Percentiles rank a stretch among this genome's conserved stretches.
Conservation (phyloP, 2,329 filamentous ascomycete genomes). For the Aspergillus versicolor region DNA sequence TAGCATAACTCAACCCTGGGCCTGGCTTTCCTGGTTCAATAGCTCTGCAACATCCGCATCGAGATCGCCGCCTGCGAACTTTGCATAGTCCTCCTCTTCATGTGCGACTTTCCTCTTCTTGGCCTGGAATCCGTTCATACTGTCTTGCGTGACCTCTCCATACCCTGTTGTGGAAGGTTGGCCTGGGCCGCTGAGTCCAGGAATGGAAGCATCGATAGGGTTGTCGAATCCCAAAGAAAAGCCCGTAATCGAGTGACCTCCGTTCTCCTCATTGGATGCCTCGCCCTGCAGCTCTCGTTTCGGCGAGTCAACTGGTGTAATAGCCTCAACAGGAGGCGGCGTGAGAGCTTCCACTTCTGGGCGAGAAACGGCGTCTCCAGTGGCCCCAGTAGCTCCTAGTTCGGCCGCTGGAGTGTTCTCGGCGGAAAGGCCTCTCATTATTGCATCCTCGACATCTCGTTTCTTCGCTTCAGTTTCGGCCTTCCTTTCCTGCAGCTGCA, state of each 20-base stretch:
- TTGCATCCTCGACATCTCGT: slow-evolving; percentile 83
- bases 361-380: slow-evolving; percentile 46
- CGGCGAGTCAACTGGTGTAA: slow-evolving; percentile 54
- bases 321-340: slow-evolving; percentile 65
- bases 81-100: slow-evolving; percentile 43
- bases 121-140: slow-evolving; percentile 32
- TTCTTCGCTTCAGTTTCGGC: slow-evolving; percentile 76
- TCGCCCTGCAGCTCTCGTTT: slow-evolving; percentile 35
- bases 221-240: slow-evolving; percentile 25
- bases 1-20: slow-evolving; percentile 12
- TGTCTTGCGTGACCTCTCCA: slow-evolving; percentile 24
- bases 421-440: slow-evolving; percentile 77
- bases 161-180: slow-evolving; percentile 21
- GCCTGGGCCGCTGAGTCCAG: slow-evolving; percentile 19
- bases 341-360: slow-evolving; percentile 85
- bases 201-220: slow-evolving; percentile 16
- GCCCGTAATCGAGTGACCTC: slow-evolving; percentile 14
- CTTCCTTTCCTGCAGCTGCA: slow-evolving; percentile 66
- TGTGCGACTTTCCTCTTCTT: slow-evolving; percentile 53
- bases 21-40: slow-evolving; percentile 48
- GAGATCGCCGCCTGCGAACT: slow-evolving; percentile 54
- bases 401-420: slow-evolving; percentile 53
- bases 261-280: slow-evolving; percentile 24
- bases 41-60: slow-evolving; percentile 63
- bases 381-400: slow-evolving; percentile 31